Conservation (phyloP, 2,329 filamentous ascomycete species). For the Fusarium cicatricum region DNA sequence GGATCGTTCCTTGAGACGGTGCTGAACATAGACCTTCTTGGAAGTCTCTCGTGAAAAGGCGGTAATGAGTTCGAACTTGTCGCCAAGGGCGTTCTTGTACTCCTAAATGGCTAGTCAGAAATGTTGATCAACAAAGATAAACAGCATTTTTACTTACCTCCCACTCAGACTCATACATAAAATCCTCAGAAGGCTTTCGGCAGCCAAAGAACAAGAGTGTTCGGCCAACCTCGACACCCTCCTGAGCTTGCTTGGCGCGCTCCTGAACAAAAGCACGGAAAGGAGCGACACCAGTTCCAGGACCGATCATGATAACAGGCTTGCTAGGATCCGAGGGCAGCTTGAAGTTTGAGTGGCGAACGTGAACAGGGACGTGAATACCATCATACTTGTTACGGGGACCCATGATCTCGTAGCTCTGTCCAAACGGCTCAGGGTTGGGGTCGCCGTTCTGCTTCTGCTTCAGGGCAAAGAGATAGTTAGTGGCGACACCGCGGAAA, state of each 20-base stretch:
- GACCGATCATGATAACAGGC: conserved; percentile 94
- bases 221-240: conserved; percentile 83
- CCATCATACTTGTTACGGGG: conserved; percentile 98
- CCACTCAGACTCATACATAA: conserved; percentile 92
- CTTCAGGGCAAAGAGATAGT: conserved; percentile 94
- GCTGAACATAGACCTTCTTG: conserved; percentile 97
- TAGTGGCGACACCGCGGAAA: conserved; percentile 95
- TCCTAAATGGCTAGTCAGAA: conserved; percentile 62
- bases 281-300: conserved; percentile 94
- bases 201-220: conserved; percentile 96
- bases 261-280: conserved; percentile 97
- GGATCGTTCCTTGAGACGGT: conserved; percentile 83
- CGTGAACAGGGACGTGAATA: conserved; percentile 91
- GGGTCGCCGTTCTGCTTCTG: conserved; percentile 94
- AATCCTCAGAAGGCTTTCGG: conserved; percentile 87
- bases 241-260: conserved; percentile 81
- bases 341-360: conserved; percentile 99
- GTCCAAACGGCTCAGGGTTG: conserved; percentile 80
- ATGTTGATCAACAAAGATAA: not conserved
- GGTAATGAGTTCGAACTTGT: conserved; percentile 88
- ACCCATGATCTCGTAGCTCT: conserved; percentile 86
- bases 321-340: conserved; percentile 93
- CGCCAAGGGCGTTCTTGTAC: conserved; percentile 83
- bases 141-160: conserved; percentile 68
- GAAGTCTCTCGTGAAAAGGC: conserved; percentile 91